These are phyloP conservation scores for Coniochaeta sp. DNA, from an alignment of 2,329 filamentous ascomycete genomes.

Conservation along the genomic window DNA sequence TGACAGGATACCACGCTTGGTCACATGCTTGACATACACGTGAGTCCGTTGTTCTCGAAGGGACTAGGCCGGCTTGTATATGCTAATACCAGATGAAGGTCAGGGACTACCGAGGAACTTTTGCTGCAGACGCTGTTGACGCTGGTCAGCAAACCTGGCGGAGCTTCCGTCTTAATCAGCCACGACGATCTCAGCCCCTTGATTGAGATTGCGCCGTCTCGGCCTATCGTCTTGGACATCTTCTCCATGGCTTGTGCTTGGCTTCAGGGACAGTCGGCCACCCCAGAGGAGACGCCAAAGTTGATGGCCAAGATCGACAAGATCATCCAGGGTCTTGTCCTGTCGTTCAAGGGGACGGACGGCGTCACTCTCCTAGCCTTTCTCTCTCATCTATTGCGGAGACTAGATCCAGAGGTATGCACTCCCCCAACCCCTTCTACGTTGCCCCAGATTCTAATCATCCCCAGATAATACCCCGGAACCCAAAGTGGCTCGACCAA, in stretches of 20 bases:
- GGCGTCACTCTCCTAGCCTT: conserved; percentile 52
- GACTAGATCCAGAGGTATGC: conserved; percentile 36
- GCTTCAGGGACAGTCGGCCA: conserved; percentile 32
- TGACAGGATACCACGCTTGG: conserved; percentile 43
- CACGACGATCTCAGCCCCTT: conserved; percentile 46
- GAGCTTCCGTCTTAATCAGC: conserved; percentile 38
- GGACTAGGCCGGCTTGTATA: neutral
- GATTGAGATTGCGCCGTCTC: conserved; percentile 46
- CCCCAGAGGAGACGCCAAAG: neutral
- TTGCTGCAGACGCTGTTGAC: conserved; percentile 50
- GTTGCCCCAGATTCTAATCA: neutral
- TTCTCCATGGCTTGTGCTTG: conserved; percentile 51
- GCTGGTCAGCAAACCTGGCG: conserved; percentile 43
- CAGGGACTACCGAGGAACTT: conserved; percentile 41
- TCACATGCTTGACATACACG: conserved; percentile 47
- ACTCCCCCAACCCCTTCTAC: neutral
- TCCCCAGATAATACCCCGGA: conserved; percentile 35
- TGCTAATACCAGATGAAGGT: conserved; percentile 25
- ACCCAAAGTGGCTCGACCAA: conserved; percentile 45
- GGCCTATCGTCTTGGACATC: conserved; percentile 47
- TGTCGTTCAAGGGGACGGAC: conserved; percentile 51
- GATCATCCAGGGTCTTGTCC: conserved; percentile 38
- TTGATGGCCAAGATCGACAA: conserved; percentile 34
- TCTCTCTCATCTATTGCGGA: conserved; percentile 42
- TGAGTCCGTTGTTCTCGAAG: conserved; percentile 20